Evolutionary conservation across 2,329 filamentous ascomycete genomes (phyloP).

Genomic region (Epichloe baconii): DNA sequence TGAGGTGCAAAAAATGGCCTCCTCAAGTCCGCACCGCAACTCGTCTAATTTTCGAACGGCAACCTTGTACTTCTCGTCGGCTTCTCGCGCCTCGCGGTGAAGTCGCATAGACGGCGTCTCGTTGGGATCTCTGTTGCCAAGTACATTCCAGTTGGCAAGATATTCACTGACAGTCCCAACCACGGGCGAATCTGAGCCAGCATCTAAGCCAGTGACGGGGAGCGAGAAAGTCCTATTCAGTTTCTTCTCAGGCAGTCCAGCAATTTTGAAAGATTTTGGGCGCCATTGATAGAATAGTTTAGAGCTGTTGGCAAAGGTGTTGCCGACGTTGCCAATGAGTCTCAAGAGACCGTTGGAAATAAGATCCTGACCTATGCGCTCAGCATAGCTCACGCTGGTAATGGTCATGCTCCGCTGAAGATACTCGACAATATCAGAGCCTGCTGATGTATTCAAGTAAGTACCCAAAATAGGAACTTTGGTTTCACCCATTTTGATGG

Average conservation of each 20-base stretch:
- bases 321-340: constrained; percentile 87
- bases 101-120: constrained; percentile 81
- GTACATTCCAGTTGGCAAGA: constrained; percentile 80
- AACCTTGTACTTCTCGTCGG: constrained; percentile 87
- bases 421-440: constrained; percentile 91
- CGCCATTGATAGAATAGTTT: constrained; percentile 98
- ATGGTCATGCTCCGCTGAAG: constrained; percentile 79
- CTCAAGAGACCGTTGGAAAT: constrained; percentile 76
- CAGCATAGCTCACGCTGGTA: constrained; percentile 76
- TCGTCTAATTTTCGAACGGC: constrained; percentile 77
- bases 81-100: constrained; percentile 75
- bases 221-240: constrained; percentile 64
- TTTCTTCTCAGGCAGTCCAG: constrained; percentile 84
- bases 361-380: constrained; percentile 89
- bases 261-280: constrained; percentile 75
- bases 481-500: constrained; percentile 74
- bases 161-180: constrained; percentile 80
- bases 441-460: constrained; percentile 84
- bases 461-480: constrained; percentile 94
- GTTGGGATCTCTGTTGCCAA: constrained; percentile 74
- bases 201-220: constrained; percentile 43
- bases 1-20: constrained; percentile 82
- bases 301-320: constrained; percentile 91
- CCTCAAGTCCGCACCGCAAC: constrained; percentile 86
- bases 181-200: constrained; percentile 55